Evolutionary conservation across 1,139 yeast genomes (phyloP), one percentile per base, ranked within the genome.

Genomic region (Candida sanyaensis): DNA sequence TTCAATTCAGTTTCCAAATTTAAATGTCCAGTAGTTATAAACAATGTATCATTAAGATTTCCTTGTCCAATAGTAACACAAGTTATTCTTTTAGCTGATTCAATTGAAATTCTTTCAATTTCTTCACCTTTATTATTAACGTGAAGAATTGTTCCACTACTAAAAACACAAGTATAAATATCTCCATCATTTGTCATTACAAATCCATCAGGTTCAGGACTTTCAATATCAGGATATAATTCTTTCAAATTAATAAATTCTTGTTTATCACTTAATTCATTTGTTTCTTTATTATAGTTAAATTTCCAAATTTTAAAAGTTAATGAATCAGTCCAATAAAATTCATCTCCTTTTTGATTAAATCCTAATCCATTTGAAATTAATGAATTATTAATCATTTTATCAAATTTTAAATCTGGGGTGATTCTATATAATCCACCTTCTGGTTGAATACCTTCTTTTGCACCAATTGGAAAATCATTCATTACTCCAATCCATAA

Each of bases 311-410:
- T 77, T 2, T 75, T 78, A 53, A 69, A 75, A 7, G 80, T 78
- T 41, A 78, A 65, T 2, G 95, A 84, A 57, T 89, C 96, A 3
- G 93, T 88, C 79, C 90, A 84, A 59, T 77, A 86, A 60, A 88
- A 72, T 42, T 68, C 66, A 37, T 71, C 75, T 9, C 75, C 73
- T 47, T 77, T 80, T 39, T 66, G 64, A 38, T 75, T 70, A 78
- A 90, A 92, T 30, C 86, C 88, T 55, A 91, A 74, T n/a, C 97
- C 96, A 61, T 91, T 91, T 21, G 93, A 79, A 50, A 87, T 85
- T 36, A 64, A 63, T 34, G 77, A 66, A 26, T 69, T 61, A 56
- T 61, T 61, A n/a, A 66, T 52, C 73, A 76, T 67, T 29, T 64
- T 55, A 30, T 66, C 63, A 24, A 69, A 56, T 23, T 64, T 51